phyloP scores from a whole-genome alignment of 495 filamentous ascomycete genomes.

The Hyaloscypha bicolor region DNA sequence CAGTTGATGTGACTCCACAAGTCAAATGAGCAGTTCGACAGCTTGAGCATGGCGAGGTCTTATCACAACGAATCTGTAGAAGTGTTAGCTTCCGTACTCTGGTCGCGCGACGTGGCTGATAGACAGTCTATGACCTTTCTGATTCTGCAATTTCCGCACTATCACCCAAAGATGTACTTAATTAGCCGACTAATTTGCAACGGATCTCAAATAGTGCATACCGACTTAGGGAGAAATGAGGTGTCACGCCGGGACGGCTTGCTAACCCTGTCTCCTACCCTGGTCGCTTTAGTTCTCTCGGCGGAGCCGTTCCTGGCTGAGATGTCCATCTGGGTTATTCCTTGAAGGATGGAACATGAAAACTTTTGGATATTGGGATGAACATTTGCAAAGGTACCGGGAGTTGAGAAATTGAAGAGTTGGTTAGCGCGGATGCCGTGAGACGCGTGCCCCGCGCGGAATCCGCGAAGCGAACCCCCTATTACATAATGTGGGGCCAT shows the following conservation, averaged over 20 bases:
- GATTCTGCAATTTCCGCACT: background rate
- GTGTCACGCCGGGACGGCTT: background rate
- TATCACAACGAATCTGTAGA: background rate
- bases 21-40: background rate
- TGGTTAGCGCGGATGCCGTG: background rate
- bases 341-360: too few species aligned
- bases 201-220: background rate
- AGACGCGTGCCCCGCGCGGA: background rate
- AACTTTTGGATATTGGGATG: too few species aligned
- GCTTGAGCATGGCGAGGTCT: background rate
- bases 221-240: background rate
- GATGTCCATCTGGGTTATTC: background rate
- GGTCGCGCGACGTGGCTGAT: too few species aligned
- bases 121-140: background rate
- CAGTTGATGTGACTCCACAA: background rate
- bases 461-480: background rate
- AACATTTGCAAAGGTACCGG: background rate
- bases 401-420: background rate
- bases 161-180: background rate
- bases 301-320: background rate
- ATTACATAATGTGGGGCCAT: background rate
- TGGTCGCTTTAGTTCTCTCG: background rate
- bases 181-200: background rate
- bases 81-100: background rate
- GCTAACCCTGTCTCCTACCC: background rate